A percentile compares a stretch with the other conserved stretches of the same genome.
phyloP scores from a whole-genome alignment of 2,329 filamentous ascomycete species.

The Stagonosporopsis vannaccii region DNA sequence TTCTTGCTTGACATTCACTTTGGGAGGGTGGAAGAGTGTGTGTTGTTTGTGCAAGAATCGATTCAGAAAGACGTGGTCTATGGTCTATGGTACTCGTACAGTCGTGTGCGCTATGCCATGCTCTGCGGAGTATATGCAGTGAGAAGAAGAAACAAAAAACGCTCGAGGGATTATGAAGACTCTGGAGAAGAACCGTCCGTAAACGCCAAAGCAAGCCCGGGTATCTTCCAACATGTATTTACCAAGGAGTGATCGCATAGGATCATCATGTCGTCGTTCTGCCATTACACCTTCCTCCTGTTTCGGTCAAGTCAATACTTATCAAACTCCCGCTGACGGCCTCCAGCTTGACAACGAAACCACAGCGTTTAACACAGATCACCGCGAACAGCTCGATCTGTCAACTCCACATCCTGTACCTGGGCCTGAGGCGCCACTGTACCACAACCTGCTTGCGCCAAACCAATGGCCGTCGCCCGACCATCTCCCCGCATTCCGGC shows the following conservation, averaged over 20 bases:
- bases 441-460: slow-evolving; percentile 78
- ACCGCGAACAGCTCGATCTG: slow-evolving; percentile 86
- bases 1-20: no score
- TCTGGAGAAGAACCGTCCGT: not conserved
- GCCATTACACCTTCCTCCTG: slow-evolving; percentile 13
- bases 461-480: slow-evolving; percentile 77
- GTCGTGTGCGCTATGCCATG: slow-evolving; percentile 7
- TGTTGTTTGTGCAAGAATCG: not conserved
- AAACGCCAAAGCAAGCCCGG: slow-evolving; percentile 7
- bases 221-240: slow-evolving; percentile 17
- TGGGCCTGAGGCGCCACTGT: slow-evolving; percentile 67
- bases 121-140: slow-evolving; percentile 4
- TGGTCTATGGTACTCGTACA: slow-evolving; percentile 15
- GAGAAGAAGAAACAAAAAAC: not conserved
- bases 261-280: not conserved
- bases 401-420: slow-evolving; percentile 78
- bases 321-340: slow-evolving; percentile 32
- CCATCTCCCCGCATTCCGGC: slow-evolving; percentile 71
- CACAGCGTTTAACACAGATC: slow-evolving; percentile 78
- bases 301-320: slow-evolving; percentile 1
- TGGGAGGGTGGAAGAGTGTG: not conserved
- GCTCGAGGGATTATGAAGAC: slow-evolving; percentile 7
- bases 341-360: slow-evolving; percentile 61
- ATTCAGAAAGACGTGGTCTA: not conserved
- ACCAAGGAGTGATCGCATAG: not conserved